Evolutionary conservation across 148 eudicot genomes (phyloP).

Genomic region (Cornus kousa): DNA sequence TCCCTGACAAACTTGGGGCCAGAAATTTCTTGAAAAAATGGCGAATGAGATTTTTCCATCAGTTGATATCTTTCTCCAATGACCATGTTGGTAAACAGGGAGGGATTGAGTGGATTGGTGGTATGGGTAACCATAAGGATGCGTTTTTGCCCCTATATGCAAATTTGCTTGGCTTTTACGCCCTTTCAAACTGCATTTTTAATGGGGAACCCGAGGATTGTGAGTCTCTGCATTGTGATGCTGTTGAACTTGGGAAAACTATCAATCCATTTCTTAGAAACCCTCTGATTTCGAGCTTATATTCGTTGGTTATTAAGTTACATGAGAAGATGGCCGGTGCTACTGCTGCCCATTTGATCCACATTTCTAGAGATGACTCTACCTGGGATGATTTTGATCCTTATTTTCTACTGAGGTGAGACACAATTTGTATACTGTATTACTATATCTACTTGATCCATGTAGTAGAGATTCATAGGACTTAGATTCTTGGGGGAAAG

Average conservation of each 20-base stretch:
- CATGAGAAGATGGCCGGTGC: constrained; percentile 44
- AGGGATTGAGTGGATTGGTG: constrained; percentile 71
- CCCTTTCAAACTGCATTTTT: constrained; percentile 60
- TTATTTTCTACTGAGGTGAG: constrained; percentile 64
- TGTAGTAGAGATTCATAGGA: background rate
- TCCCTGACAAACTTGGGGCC: constrained; percentile 14
- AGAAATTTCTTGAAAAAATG: constrained; percentile 37
- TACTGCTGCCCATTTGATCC: constrained; percentile 21
- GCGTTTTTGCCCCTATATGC: constrained; percentile 84
- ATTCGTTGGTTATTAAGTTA: constrained; percentile 39
- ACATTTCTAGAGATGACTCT: constrained; percentile 20
- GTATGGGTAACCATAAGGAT: constrained; percentile 91
- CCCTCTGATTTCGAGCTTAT: constrained; percentile 63
- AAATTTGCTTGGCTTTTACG: constrained; percentile 69
- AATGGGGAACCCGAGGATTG: constrained; percentile 29
- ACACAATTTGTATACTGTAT: background rate
- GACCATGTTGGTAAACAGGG: constrained; percentile 37
- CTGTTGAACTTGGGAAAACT: constrained; percentile 49
- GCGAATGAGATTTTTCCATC: constrained; percentile 58
- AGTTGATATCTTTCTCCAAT: constrained; percentile 45
- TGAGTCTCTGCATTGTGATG: constrained; percentile 40
- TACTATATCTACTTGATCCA: background rate
- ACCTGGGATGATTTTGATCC: constrained; percentile 78
- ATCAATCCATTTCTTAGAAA: constrained; percentile 68
- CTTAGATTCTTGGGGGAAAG: background rate